Base-by-base conservation (phyloP, 768 basidiomycete species). In the Lactifluus subvellereus region DNA sequence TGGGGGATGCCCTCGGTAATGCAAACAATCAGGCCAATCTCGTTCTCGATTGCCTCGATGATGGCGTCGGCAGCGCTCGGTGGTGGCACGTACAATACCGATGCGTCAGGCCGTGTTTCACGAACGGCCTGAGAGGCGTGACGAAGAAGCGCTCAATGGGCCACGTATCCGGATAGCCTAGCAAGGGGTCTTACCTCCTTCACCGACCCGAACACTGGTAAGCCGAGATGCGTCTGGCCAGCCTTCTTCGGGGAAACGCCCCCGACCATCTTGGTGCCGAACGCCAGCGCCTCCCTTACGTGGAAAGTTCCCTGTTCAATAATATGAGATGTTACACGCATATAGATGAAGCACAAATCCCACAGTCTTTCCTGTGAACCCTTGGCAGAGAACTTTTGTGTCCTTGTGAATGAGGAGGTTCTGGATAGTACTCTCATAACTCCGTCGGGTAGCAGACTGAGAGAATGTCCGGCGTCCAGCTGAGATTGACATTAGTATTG, bases 1-100 rank as follows among this genome's bases (percentile, higher is more conserved):
- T 99, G 97, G 16, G 97, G 97, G 69, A 99, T 99, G 47, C 97
- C 97, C 76, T 99, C 97, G 13, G 97, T 99, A 69, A 99, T 91
- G 73, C 94, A 95, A 52, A 99, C 97, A 78, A 99, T 99, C 63
- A 99, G 78, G 18, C 88, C 86, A 79, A 99, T 95, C 76, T 99
- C 97, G 69, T 91, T 92, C 75, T 98, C 97, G 70, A 99, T 98
- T 40, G 97, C 97, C 75, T 99, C 97, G 59, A 99, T 87, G 74
- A 99, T 98, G 47, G 97, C 97, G 67, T 96, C 95, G 33, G 93
- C 97, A 20, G 96, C 96, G 54, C 82, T 81, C 4, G 95, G 92
- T n/a, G 97, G 97, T 5, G 97, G 97, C 14, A 99, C 97, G 74
- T 98, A 99, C 76, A 99, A 86, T 62, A 99, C 86, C 40, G 93